Percentiles rank a stretch among this genome's conserved stretches.
phyloP scores from a whole-genome alignment of 2,329 filamentous ascomycete species.

The Clonostachys rosea region DNA sequence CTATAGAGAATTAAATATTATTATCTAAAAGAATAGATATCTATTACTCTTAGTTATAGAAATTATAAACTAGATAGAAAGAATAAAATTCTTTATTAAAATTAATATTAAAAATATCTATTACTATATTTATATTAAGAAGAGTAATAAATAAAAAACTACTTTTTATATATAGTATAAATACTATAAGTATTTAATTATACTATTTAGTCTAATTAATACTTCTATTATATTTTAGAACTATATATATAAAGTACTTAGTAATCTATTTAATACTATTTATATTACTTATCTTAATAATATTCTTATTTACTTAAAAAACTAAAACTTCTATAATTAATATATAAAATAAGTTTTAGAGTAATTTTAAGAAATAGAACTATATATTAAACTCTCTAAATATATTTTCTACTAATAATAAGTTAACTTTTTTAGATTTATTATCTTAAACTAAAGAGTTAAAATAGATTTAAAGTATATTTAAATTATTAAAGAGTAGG shows the following conservation, averaged over 20 bases:
- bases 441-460: too few relatives aligned
- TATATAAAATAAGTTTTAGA: too few relatives aligned
- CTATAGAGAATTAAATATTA: neutral
- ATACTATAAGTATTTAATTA: neutral
- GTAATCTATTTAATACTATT: too few relatives aligned
- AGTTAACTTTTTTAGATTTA: too few relatives aligned
- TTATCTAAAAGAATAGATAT: conserved; percentile 1
- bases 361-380: too few relatives aligned
- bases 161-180: neutral
- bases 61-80: neutral
- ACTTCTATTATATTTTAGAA: neutral
- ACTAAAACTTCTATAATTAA: too few relatives aligned
- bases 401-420: too few relatives aligned
- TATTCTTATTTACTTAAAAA: too few relatives aligned
- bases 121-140: neutral
- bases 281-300: too few relatives aligned
- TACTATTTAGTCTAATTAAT: neutral
- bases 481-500: too few relatives aligned
- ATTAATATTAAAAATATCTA: neutral
- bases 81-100: neutral
- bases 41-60: neutral
- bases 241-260: neutral
- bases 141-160: neutral
- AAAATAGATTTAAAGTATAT: too few relatives aligned
- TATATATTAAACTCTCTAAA: too few relatives aligned